Evolutionary conservation across 805 yeast species (phyloP), one percentile per base, ranked within the genome.

Genomic region (Sungouiozyma intestinalis): DNA sequence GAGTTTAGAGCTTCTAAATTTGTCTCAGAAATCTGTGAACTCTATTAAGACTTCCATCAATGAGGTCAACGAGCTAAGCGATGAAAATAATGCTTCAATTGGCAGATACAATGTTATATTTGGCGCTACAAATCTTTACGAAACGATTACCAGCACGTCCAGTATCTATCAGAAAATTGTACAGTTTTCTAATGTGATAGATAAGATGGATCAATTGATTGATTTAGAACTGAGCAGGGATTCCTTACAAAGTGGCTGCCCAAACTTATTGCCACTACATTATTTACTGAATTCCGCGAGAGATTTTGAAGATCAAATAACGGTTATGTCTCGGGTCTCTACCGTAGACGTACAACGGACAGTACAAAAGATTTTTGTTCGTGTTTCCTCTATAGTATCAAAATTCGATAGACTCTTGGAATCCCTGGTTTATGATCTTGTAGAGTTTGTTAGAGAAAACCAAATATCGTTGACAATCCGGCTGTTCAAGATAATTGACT

Each of bases 261-360:
- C 77, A 7, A 71, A 74, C 47, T 62, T 90, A 21, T 66, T 86
- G 39, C 56, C 69, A 18, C 76, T 83, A 11, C 97, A 90, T 60
- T 84, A 71, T 58, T 67, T 72, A 46, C 68, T 90, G 45, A 80
- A 79, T 38, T 73, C 73, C 53, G 74, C 85, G 16, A 70, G 94
- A 40, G 90, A 86, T 60, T 77, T 88, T 50, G 76, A 72, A 48
- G 97, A 90, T 49, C 83, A 81, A 55, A 71, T 88, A 41, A 69
- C 69, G 44, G 64, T 61, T n/a, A 71, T 81, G 60, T 70, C 84
- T 27, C 66, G 47, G 47, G 58, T 64, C 8, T 65, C 74, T 1
- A 66, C 79, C 1, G 79, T 75, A 27, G 95, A 88, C 57, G 76
- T 80, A 14, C 73, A 76, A 48, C 69, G 81, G 34, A 80, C 85